Evolutionary conservation across 2,329 filamentous ascomycete genomes (phyloP), one percentile per base, ranked within the genome.

Genomic region (Alternaria tenuissima): DNA sequence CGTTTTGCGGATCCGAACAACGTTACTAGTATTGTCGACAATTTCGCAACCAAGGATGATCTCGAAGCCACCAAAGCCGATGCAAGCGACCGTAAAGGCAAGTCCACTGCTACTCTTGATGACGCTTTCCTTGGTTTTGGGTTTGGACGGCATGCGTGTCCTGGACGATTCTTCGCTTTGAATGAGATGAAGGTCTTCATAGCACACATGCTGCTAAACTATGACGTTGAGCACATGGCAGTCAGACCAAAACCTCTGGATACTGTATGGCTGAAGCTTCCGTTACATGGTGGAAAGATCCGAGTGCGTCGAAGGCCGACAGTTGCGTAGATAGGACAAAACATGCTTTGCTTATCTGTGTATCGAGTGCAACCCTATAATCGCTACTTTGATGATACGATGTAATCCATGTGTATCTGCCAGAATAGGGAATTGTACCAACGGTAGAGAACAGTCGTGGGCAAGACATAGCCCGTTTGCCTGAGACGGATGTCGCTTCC

Each of bases 181-280:
- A 64, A 65, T n/a, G 64, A 66, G 57, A 62, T 65, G 62, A 66
- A 66, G 24, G 51, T 66, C 5, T 65, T 66, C 30, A 61, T 66
- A 11, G 64, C 64, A n/a, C 59, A 66, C 36, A 60, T 66, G 62
- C 32, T 66, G 30, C 48, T 63, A 5, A 65, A 66, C 28, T 66
- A 66, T 28, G 64, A 66, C 11, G 53, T 66, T 14, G 58, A 66
- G 38, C 46, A 58, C 34, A 58, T 66, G 53, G 43, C 53, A 12
- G 60, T 63, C 3, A 48, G 64, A 14, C 64, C 64, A 14, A 57
- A 58, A 18, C 64, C 62, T 5, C 38, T 65, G 12, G 55, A 66
- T 30, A 60, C 59, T 11, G 54, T 66, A 4, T 66, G 64, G 64
- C 24, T 63, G 9, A 63, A 65, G 47, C 55, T 63, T 20, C 61